phyloP scores from a whole-genome alignment of 805 yeast genomes.

The Wickerhamiella dianesei region DNA sequence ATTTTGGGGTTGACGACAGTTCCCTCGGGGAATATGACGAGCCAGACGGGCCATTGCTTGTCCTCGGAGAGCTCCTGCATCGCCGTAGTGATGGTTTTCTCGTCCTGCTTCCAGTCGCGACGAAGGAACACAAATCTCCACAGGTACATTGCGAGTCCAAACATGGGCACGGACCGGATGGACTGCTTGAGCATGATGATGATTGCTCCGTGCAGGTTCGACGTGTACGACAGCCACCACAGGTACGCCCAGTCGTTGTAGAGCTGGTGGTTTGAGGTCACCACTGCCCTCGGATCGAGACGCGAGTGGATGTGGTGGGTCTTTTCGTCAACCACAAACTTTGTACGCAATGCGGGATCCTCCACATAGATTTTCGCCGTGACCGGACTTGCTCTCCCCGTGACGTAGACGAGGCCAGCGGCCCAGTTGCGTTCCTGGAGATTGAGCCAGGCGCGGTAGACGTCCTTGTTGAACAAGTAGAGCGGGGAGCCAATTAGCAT shows the following conservation, averaged over 20 bases:
- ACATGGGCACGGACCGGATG: constrained; percentile 50
- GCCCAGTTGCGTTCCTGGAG: constrained; percentile 14
- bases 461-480: constrained; percentile 2
- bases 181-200: constrained; percentile 70
- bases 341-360: neutral
- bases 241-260: constrained; percentile 86
- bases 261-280: constrained; percentile 85
- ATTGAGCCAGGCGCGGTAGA: constrained; percentile 16
- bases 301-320: constrained; percentile 11
- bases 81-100: constrained; percentile 31
- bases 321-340: constrained; percentile 1
- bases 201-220: constrained; percentile 48
- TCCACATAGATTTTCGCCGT: constrained; percentile 9
- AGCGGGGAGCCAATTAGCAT: constrained; percentile 14
- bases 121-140: constrained; percentile 67
- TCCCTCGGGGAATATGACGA: constrained; percentile 87
- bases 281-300: constrained; percentile 41
- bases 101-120: constrained; percentile 78
- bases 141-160: constrained; percentile 77
- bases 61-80: constrained; percentile 21
- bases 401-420: constrained; percentile 4
- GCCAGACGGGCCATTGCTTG: constrained; percentile 43
- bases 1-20: constrained; percentile 69
- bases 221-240: constrained; percentile 74
- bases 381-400: constrained; percentile 11